Evolutionary conservation across 805 yeast species (phyloP).

Genomic region (Starmerella geochares): DNA sequence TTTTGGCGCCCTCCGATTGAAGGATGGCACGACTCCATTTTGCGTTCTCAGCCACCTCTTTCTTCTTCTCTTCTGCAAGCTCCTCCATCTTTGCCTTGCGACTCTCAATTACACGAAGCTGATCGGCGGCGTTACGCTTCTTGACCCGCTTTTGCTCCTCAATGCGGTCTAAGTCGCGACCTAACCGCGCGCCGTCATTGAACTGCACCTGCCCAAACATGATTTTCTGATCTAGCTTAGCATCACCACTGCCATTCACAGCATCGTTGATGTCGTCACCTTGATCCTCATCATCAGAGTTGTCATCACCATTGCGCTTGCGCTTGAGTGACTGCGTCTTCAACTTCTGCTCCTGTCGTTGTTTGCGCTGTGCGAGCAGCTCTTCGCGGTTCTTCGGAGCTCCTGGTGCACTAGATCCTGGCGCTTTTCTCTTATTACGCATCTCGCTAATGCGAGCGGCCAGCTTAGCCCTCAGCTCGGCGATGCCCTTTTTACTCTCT

Average conservation of each 20-base stretch:
- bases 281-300: conserved; percentile 25
- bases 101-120: conserved; percentile 61
- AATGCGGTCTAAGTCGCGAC: conserved; percentile 55
- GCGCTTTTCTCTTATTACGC: conserved; percentile 80
- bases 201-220: conserved; percentile 75
- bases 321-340: conserved; percentile 21
- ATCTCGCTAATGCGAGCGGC: conserved; percentile 59
- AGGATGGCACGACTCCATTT: conserved; percentile 78
- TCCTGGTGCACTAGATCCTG: conserved; percentile 69
- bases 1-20: conserved; percentile 77
- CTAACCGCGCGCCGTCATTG: conserved; percentile 67
- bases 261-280: conserved; percentile 30
- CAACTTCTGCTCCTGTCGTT: conserved; percentile 33
- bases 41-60: conserved; percentile 53
- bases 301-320: conserved; percentile 21
- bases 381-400: conserved; percentile 60
- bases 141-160: conserved; percentile 40
- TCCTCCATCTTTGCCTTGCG: conserved; percentile 54
- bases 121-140: conserved; percentile 84
- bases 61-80: conserved; percentile 53
- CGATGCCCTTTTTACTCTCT: conserved; percentile 35
- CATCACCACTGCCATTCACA: conserved; percentile 27
- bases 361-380: conserved; percentile 36
- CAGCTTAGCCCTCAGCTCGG: conserved; percentile 65
- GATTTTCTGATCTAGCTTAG: conserved; percentile 24